Base-by-base conservation (phyloP, 139 green algal species). In the Coelastrella sp. region DNA sequence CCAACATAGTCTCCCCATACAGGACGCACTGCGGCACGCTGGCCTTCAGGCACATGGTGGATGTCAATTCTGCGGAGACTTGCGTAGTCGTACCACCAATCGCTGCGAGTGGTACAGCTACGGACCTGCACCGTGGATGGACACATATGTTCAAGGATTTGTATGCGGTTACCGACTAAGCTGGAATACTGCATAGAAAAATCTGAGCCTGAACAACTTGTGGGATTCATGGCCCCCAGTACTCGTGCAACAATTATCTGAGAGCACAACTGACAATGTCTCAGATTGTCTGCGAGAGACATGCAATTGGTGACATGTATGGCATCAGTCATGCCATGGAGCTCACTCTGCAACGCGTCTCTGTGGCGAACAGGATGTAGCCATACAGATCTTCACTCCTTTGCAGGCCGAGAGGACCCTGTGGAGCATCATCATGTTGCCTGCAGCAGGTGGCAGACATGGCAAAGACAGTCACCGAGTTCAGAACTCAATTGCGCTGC, bases 51-150 rank as follows among this genome's bases (percentile, higher is more conserved):
- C 34, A 81, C 74, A 21, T 68, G 50, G 3, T 21, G 23, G 5
- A 69, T 71, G 51, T 67, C 34, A 13, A 81, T 57, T 19, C 21
- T 32, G 32, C 43, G 43, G 27, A 81, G 34, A 25, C 50, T 51
- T 3, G 21, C 74, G 5, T 38, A 21, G 21, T 69, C 74, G 35
- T 64, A 81, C 74, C 74, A 81, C 74, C 74, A 81, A 21, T 67
- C 74, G 5, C 25, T 23, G 15, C 51, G 30, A 27, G 23, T 27
- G 8, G 13, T 17, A 30, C 51, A 67, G 21, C 41, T 23, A 23
- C 74, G 74, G 32, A 81, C 51, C 74, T 81, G 34, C 66, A 74
- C n/a, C n/a, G n/a, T n/a, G n/a, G n/a, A n/a, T n/a, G n/a, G n/a
- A n/a, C n/a, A n/a, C n/a, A n/a, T n/a, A n/a, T n/a, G n/a, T n/a